These are phyloP conservation scores for Cicer judaicum DNA, from an alignment of 306 rosid species.

Conservation along the genomic window DNA sequence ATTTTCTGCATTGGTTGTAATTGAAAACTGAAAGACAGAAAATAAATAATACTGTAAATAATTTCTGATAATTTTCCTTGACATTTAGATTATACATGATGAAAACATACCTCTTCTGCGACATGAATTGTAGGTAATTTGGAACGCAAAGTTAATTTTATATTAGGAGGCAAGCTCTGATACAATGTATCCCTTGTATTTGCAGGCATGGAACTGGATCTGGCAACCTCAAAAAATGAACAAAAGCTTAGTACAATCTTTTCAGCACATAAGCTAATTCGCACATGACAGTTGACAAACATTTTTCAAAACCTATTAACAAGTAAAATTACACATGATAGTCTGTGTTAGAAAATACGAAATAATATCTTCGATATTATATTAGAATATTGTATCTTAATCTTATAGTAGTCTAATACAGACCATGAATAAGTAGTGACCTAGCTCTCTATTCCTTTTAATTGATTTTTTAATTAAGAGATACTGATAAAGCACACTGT, in stretches of 20 bases:
- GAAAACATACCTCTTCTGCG: slow-evolving; percentile 63
- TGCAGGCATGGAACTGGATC: slow-evolving; percentile 77
- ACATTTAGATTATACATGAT: slow-evolving; percentile 14
- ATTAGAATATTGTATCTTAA: neutral
- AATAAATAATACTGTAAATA: neutral
- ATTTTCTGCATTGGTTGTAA: slow-evolving; percentile 15
- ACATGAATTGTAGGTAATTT: slow-evolving; percentile 61
- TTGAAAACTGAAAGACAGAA: slow-evolving; percentile 26
- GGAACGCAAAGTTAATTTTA: slow-evolving; percentile 75
- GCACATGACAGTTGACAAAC: slow-evolving; percentile 19
- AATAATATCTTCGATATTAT: neutral
- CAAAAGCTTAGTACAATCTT: slow-evolving; percentile 37
- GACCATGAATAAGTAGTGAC: slow-evolving; percentile 14
- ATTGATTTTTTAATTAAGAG: slow-evolving; percentile 32
- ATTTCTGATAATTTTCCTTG: neutral
- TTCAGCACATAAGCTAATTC: slow-evolving; percentile 25
- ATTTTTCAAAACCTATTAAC: slow-evolving; percentile 1
- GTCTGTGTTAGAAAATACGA: neutral
- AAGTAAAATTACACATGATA: neutral
- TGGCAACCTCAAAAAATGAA: slow-evolving; percentile 66
- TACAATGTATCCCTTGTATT: slow-evolving; percentile 78
- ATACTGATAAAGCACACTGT: slow-evolving; percentile 1
- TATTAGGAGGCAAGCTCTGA: slow-evolving; percentile 81
- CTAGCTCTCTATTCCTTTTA: slow-evolving; percentile 26
- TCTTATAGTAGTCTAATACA: neutral